These are phyloP conservation scores for Thelonectria discophora DNA, from an alignment of 2,329 filamentous ascomycete species.

Conservation along the genomic window DNA sequence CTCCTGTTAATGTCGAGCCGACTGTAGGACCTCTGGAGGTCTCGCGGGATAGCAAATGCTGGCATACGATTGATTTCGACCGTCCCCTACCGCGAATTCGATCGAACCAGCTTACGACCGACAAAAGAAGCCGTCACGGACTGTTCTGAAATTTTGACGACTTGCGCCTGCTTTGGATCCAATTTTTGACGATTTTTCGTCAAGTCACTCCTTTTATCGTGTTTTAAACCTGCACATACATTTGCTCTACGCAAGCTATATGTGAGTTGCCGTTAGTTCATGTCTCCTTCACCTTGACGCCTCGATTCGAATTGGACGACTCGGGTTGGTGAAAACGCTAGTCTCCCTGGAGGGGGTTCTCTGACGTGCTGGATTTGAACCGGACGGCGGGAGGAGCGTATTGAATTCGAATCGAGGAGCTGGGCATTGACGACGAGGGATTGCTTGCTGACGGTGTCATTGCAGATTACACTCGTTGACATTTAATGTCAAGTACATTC, in stretches of 20 bases:
- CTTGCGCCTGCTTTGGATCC: slow-evolving; percentile 40
- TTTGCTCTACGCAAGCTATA: slow-evolving; percentile 44
- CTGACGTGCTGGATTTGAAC: background rate
- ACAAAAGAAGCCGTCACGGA: slow-evolving; percentile 36
- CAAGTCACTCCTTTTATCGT: slow-evolving; percentile 57
- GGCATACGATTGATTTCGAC: slow-evolving; percentile 45
- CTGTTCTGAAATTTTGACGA: slow-evolving; percentile 39
- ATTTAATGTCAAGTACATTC: slow-evolving; percentile 67
- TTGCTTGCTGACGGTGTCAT: slow-evolving; percentile 21
- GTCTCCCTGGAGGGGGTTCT: background rate
- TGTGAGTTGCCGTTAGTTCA: slow-evolving; percentile 34
- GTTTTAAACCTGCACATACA: slow-evolving; percentile 41
- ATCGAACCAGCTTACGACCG: slow-evolving; percentile 30
- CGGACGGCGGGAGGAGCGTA: background rate
- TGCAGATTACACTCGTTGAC: slow-evolving; percentile 60
- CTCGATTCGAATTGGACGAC: background rate
- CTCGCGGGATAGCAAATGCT: slow-evolving; percentile 46
- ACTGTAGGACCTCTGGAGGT: slow-evolving; percentile 44
- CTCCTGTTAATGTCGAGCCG: slow-evolving; percentile 39
- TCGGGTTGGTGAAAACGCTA: background rate
- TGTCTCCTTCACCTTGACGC: background rate
- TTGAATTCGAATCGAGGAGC: background rate
- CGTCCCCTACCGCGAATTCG: slow-evolving; percentile 30
- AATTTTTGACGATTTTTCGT: slow-evolving; percentile 55
- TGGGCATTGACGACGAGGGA: background rate